These are phyloP conservation scores for Taphrina sp. DNA, from an alignment of 1,139 yeast genomes.

Conservation along the genomic window DNA sequence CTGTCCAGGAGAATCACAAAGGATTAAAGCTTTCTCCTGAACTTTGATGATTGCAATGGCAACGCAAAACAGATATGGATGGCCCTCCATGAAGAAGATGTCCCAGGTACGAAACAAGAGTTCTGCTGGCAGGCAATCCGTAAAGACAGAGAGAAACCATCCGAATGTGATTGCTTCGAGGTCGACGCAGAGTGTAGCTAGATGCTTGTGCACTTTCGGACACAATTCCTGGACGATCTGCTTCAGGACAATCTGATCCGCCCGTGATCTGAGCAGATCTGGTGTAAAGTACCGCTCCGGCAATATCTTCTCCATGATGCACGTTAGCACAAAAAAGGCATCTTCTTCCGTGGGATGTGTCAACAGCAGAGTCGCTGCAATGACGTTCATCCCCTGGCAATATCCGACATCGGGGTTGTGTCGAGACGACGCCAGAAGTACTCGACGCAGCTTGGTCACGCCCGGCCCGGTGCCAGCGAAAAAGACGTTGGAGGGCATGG, in stretches of 20 bases:
- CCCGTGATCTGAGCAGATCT: constrained; percentile 49
- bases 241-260: constrained; percentile 48
- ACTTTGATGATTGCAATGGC: constrained; percentile 50
- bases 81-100: constrained; percentile 33
- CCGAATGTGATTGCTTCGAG: constrained; percentile 56
- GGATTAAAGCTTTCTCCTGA: constrained; percentile 47
- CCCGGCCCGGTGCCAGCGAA: constrained; percentile 60
- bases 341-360: constrained; percentile 55
- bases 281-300: constrained; percentile 52
- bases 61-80: constrained; percentile 44
- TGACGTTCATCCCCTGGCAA: constrained; percentile 63
- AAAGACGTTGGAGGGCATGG: constrained; percentile 58
- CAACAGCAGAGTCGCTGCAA: constrained; percentile 55
- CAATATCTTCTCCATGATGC: constrained; percentile 54
- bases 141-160: constrained; percentile 61
- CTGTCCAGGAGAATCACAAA: constrained; percentile 46
- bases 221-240: constrained; percentile 42
- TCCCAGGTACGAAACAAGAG: constrained; percentile 30
- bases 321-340: constrained; percentile 58
- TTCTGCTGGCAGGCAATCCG: constrained; percentile 56
- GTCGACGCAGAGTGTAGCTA: constrained; percentile 48
- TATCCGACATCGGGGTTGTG: constrained; percentile 56
- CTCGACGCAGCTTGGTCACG: constrained; percentile 51
- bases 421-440: constrained; percentile 56
- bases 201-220: constrained; percentile 50